Evolutionary conservation across 2,329 filamentous ascomycete genomes (phyloP).

Genomic region (Aspergillus fumigatus): DNA sequence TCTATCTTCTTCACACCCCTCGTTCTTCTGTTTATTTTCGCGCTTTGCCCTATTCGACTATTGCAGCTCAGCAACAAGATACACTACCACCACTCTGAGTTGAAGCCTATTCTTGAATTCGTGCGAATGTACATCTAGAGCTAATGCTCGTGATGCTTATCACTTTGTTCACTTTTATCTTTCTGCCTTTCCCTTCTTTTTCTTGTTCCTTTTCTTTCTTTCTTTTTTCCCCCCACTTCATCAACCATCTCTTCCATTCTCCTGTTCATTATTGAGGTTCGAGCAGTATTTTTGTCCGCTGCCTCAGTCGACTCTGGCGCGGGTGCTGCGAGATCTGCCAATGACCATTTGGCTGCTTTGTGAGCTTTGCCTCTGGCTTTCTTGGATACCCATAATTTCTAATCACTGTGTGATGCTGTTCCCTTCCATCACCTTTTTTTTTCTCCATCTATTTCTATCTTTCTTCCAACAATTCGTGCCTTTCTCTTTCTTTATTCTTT

Average conservation of each 20-base stretch:
- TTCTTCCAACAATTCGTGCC: conserved; percentile 2
- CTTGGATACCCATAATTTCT: conserved; percentile 22
- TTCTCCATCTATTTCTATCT: not conserved
- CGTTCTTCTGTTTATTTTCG: conserved; percentile 6
- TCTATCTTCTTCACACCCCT: conserved; percentile 2
- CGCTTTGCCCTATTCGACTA: not conserved
- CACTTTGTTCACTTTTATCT: conserved; percentile 10
- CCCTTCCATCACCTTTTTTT: conserved; percentile 5
- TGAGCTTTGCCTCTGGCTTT: conserved; percentile 17
- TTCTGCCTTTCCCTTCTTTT: not conserved
- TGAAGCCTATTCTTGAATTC: not conserved
- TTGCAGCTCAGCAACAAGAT: not conserved
- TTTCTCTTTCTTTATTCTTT: conserved; percentile 1
- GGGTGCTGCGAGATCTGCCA: not conserved
- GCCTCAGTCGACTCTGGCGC: conserved; percentile 1
- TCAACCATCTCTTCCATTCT: conserved; percentile 11
- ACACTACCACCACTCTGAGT: not conserved
- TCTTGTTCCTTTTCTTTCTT: too few relatives aligned
- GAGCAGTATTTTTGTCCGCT: conserved; percentile 15
- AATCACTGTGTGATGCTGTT: conserved; percentile 20
- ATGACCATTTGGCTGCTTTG: conserved; percentile 5
- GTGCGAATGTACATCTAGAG: not conserved
- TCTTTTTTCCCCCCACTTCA: too few relatives aligned
- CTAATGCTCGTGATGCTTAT: conserved; percentile 3
- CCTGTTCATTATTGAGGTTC: conserved; percentile 7